phyloP scores from a whole-genome alignment of 768 basidiomycete species.

The Udeniomyces megalosporus region DNA sequence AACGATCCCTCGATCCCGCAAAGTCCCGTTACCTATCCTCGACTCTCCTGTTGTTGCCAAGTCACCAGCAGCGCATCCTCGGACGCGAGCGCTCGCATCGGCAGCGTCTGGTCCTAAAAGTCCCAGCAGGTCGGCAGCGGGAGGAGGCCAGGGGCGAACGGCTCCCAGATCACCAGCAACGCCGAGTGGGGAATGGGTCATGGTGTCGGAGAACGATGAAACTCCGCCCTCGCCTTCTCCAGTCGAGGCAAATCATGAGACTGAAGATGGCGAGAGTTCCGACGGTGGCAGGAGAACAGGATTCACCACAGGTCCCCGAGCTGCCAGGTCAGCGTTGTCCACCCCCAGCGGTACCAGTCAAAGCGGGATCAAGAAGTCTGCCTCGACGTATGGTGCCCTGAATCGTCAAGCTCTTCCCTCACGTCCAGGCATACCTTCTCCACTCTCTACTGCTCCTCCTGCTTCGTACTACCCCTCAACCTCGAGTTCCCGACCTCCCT shows the following conservation, averaged over 20 bases:
- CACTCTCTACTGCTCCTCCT: not conserved
- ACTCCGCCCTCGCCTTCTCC: not conserved
- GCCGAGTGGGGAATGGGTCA: conserved; percentile 9
- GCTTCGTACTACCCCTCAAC: not conserved
- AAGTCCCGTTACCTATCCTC: not conserved
- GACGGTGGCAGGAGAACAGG: too few species aligned
- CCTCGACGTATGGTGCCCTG: not conserved
- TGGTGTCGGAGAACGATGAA: conserved; percentile 10
- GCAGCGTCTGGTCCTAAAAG: not conserved
- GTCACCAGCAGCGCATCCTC: not conserved
- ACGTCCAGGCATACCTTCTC: not conserved
- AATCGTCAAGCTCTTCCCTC: not conserved
- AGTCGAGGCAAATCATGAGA: not conserved
- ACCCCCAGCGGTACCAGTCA: not conserved
- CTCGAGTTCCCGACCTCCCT: not conserved
- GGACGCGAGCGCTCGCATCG: conserved; percentile 8
- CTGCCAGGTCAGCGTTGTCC: not conserved
- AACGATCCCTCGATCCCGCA: not conserved
- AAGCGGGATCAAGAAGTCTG: not conserved
- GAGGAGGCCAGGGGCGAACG: not conserved
- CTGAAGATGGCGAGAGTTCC: not conserved
- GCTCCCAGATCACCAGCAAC: conserved; percentile 7
- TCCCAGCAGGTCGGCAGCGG: not conserved
- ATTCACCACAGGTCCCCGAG: not conserved
- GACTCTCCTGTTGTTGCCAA: not conserved